phyloP scores from a whole-genome alignment of 75 land plant species.

The Cunninghamia lanceolata region DNA sequence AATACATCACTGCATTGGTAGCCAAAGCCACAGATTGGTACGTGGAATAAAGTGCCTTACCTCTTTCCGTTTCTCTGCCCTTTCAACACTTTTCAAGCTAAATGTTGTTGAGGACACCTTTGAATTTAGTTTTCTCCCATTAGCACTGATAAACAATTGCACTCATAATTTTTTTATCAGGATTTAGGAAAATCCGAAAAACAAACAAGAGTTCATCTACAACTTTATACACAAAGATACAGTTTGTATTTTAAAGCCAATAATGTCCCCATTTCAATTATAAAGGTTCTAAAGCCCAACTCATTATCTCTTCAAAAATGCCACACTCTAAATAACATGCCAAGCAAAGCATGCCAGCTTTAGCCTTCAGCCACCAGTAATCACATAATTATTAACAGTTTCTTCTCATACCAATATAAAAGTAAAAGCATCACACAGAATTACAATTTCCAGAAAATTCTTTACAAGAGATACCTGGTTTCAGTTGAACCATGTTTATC shows the following conservation, averaged over 20 bases:
- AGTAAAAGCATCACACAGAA: background rate
- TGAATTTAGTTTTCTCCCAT: slow-evolving; percentile 1
- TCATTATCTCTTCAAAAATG: background rate
- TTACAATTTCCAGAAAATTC: background rate
- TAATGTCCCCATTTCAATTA: background rate
- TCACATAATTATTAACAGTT: background rate
- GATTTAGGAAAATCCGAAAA: background rate
- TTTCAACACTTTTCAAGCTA: slow-evolving; percentile 66
- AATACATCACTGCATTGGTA: background rate
- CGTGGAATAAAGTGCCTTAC: slow-evolving; percentile 23
- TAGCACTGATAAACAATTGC: background rate
- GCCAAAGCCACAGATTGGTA: background rate
- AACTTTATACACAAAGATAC: background rate
- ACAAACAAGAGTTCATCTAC: background rate
- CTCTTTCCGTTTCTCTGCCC: slow-evolving; percentile 87
- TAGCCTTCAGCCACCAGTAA: background rate
- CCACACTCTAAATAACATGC: background rate
- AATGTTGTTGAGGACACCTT: slow-evolving; percentile 14
- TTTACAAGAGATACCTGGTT: background rate
- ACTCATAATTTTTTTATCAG: background rate
- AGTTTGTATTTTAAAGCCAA: background rate
- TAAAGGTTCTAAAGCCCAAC: background rate
- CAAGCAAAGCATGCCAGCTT: background rate
- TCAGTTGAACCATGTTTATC: slow-evolving; percentile 1
- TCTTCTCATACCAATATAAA: background rate